Percentiles rank a stretch among this genome's conserved stretches.
Conservation (phyloP, 768 basidiomycete species). For the Tricholoma sp. region DNA sequence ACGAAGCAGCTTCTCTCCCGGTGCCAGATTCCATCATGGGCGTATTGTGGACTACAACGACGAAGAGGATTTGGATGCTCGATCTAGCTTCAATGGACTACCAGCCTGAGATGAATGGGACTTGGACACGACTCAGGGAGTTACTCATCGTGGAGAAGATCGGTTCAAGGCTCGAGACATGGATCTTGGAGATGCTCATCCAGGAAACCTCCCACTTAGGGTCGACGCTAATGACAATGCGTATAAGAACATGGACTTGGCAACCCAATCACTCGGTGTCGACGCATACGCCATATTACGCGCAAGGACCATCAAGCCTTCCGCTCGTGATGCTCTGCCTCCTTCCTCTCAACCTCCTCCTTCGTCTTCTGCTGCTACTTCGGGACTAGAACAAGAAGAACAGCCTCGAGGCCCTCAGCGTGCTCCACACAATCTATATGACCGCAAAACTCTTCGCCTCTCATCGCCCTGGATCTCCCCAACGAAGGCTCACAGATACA, state of each 20-base stretch:
- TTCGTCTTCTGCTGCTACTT: background rate
- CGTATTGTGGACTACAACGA: background rate
- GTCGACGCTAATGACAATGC: background rate
- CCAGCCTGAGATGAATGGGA: background rate
- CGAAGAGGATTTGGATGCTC: background rate
- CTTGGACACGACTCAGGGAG: background rate
- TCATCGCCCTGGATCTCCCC: constrained; percentile 29
- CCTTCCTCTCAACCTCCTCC: constrained; percentile 3
- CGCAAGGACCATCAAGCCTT: constrained; percentile 26
- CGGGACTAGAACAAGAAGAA: constrained; percentile 1
- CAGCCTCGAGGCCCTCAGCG: constrained; percentile 11
- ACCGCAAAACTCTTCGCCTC: constrained; percentile 40
- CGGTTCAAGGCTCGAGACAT: no score
- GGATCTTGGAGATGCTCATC: background rate
- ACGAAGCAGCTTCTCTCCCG: background rate
- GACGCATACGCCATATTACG: constrained; percentile 36
- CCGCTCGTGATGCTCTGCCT: background rate
- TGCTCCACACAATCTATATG: constrained; percentile 38
- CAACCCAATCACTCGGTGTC: constrained; percentile 28
- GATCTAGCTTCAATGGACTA: background rate
- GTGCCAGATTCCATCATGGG: background rate
- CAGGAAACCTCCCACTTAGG: background rate
- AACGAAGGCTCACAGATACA: constrained; percentile 49
- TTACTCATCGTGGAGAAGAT: no score
- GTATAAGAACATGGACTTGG: constrained; percentile 12